Percentiles rank a stretch among this genome's conserved stretches.
Conservation (phyloP, 2,329 filamentous ascomycete species). For the Phialocephala sp. region DNA sequence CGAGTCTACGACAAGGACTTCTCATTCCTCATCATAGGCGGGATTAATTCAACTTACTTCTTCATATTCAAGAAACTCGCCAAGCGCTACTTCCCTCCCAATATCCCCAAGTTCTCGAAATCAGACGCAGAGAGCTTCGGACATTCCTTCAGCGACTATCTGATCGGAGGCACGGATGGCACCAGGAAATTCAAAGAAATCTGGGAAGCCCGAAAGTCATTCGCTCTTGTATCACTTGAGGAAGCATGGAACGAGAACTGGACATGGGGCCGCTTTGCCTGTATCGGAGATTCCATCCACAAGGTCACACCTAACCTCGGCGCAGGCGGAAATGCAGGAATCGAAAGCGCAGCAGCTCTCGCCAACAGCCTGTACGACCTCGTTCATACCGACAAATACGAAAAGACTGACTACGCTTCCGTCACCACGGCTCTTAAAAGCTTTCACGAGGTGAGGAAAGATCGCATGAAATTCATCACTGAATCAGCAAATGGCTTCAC, state of each 20-base stretch:
- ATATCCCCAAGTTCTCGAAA: slow-evolving; percentile 31
- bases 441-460: slow-evolving; percentile 1
- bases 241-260: slow-evolving; percentile 32
- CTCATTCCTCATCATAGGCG: slow-evolving; percentile 27
- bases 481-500: slow-evolving; percentile 26
- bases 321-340: slow-evolving; percentile 46
- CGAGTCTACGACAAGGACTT: slow-evolving; percentile 20
- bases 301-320: slow-evolving; percentile 39
- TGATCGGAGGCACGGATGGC: slow-evolving; percentile 13
- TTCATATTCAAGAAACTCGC: slow-evolving; percentile 28
- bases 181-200: slow-evolving; percentile 30
- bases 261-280: slow-evolving; percentile 30
- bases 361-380: slow-evolving; percentile 36
- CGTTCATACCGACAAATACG: neutral
- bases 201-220: slow-evolving; percentile 19
- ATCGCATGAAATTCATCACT: slow-evolving; percentile 15
- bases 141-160: slow-evolving; percentile 8
- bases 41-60: slow-evolving; percentile 26
- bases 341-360: slow-evolving; percentile 45
- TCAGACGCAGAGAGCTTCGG: slow-evolving; percentile 24
- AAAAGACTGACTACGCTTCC: slow-evolving; percentile 6
- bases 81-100: slow-evolving; percentile 19
- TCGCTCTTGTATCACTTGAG: slow-evolving; percentile 24
- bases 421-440: neutral
- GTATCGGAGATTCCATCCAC: slow-evolving; percentile 32